A percentile compares a stretch with the other conserved stretches of the same genome.
Conservation (phyloP, 768 basidiomycete genomes). For the Mrakia hoshinonis region DNA sequence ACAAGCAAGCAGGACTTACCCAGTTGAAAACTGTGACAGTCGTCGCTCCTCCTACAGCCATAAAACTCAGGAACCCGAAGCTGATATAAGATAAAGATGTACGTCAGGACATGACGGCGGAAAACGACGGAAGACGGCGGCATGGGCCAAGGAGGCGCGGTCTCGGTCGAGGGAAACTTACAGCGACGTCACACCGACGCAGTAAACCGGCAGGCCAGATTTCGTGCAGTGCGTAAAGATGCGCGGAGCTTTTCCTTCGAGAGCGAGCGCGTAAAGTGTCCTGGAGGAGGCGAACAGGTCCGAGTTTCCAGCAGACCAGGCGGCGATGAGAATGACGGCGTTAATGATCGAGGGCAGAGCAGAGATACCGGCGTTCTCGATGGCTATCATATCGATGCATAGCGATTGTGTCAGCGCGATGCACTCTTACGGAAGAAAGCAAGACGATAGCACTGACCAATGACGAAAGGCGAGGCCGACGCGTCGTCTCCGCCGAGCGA, state of each 20-base stretch:
- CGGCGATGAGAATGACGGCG: constrained; percentile 40
- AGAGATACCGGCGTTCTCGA: background rate
- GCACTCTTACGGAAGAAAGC: too few relatives aligned
- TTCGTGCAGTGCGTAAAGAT: constrained; percentile 33
- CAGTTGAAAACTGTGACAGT: constrained; percentile 29
- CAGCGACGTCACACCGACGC: constrained; percentile 29
- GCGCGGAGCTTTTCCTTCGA: constrained; percentile 36
- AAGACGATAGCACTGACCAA: background rate
- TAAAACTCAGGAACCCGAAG: constrained; percentile 32
- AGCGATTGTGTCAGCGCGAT: background rate
- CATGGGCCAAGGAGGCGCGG: too few relatives aligned
- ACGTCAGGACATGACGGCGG: too few relatives aligned
- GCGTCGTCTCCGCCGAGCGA: constrained; percentile 31
- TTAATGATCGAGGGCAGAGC: constrained; percentile 29
- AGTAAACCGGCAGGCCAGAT: constrained; percentile 34
- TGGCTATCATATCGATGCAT: background rate
- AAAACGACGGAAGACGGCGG: too few relatives aligned
- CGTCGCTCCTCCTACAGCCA: constrained; percentile 24
- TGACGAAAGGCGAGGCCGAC: constrained; percentile 40
- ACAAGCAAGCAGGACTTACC: constrained; percentile 30
- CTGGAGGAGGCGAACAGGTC: constrained; percentile 37
- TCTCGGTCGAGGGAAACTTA: too few relatives aligned
- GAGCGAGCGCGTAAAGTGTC: constrained; percentile 39
- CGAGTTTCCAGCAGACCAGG: constrained; percentile 41
- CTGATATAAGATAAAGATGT: too few relatives aligned